A percentile compares a stretch with the other conserved stretches of the same genome.
These are phyloP conservation scores for Paecilomyces fulvus DNA, from an alignment of 2,329 filamentous ascomycete species.

Conservation along the genomic window DNA sequence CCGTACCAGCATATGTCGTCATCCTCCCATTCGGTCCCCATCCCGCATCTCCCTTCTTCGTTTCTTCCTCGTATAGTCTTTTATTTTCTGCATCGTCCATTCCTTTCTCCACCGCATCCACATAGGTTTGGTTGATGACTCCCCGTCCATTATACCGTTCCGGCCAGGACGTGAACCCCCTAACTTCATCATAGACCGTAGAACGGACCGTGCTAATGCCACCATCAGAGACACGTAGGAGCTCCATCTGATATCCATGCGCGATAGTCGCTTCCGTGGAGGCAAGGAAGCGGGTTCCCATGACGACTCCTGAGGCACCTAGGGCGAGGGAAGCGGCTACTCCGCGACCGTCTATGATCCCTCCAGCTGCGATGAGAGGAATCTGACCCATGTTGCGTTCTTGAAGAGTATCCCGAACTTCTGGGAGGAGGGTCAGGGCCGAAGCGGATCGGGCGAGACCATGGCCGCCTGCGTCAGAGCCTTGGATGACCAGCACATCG, in stretches of 20 bases:
- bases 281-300: constrained; percentile 59
- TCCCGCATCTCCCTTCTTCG: constrained; percentile 43
- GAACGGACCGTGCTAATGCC: constrained; percentile 39
- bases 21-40: constrained; percentile 48
- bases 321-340: constrained; percentile 43
- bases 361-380: constrained; percentile 45
- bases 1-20: constrained; percentile 56
- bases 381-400: constrained; percentile 22
- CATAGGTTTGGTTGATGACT: constrained; percentile 47
- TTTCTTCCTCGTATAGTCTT: constrained; percentile 39
- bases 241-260: constrained; percentile 42
- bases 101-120: constrained; percentile 32
- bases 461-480: constrained; percentile 48
- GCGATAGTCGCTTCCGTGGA: constrained; percentile 40
- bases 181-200: constrained; percentile 18
- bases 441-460: constrained; percentile 39
- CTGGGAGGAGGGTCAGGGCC: constrained; percentile 43
- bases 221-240: constrained; percentile 44
- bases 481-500: constrained; percentile 47
- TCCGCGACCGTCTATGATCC: constrained; percentile 46
- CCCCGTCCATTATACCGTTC: constrained; percentile 49
- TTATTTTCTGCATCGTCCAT: constrained; percentile 33
- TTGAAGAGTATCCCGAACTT: constrained; percentile 36
- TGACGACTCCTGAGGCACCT: constrained; percentile 46
- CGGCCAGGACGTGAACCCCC: constrained; percentile 53